phyloP scores from a whole-genome alignment of 805 yeast species.

The Spathaspora girioi region DNA sequence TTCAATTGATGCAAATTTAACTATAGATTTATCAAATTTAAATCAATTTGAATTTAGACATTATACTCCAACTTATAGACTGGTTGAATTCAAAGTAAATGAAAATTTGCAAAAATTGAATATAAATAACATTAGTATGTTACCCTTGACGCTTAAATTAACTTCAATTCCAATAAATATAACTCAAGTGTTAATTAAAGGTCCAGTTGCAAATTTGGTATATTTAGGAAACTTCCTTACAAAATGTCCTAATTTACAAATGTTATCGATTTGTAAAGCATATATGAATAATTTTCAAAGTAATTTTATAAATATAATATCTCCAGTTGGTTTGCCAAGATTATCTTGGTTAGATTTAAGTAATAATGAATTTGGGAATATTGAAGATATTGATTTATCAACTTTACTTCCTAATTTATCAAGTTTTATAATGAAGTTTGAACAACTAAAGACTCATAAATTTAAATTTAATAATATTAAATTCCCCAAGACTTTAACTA shows the following conservation, averaged over 20 bases:
- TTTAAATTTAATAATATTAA: slow-evolving; percentile 4
- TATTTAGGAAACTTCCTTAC: not conserved
- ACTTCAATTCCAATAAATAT: not conserved
- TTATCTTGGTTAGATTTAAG: slow-evolving; percentile 3
- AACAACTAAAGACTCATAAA: slow-evolving; percentile 2
- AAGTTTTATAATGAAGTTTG: slow-evolving; percentile 6
- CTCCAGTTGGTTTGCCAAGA: slow-evolving; percentile 1
- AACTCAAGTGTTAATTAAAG: not conserved
- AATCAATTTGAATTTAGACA: slow-evolving; percentile 5
- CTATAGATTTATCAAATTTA: not conserved
- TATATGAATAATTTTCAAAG: not conserved
- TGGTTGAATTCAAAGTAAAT: slow-evolving; percentile 1
- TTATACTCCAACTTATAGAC: slow-evolving; percentile 4
- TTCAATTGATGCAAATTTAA: slow-evolving; percentile 1
- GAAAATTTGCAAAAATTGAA: not conserved
- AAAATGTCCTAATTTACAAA: slow-evolving; percentile 1
- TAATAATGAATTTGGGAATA: slow-evolving; percentile 3
- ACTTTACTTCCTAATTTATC: slow-evolving; percentile 4
- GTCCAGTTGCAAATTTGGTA: slow-evolving; percentile 4
- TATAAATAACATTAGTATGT: slow-evolving; percentile 4
- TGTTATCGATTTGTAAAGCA: not conserved
- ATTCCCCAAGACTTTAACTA: slow-evolving; percentile 4
- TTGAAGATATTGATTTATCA: slow-evolving; percentile 1
- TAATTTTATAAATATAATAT: slow-evolving; percentile 1
- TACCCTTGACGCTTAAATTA: slow-evolving; percentile 1